Evolutionary conservation across 1,284 basidiomycete genomes (phyloP).

Genomic region (Melanopsichium pennsylvanicum): DNA sequence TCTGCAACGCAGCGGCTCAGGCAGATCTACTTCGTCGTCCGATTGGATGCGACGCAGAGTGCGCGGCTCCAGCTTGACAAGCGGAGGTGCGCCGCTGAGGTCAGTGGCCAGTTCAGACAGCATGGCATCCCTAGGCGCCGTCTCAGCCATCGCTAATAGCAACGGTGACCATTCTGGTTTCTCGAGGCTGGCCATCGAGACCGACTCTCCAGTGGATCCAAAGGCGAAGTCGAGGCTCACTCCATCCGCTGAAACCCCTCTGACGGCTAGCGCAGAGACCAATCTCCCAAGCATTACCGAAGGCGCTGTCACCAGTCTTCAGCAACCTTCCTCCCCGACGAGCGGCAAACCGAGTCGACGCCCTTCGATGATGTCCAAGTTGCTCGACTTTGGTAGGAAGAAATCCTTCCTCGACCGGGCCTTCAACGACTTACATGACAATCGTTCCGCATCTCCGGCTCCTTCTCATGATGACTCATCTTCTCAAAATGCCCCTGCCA

Average conservation of each 20-base stretch:
- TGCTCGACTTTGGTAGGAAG: slow-evolving; percentile 41
- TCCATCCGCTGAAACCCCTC: slow-evolving; percentile 5
- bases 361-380: slow-evolving; percentile 43
- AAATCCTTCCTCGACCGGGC: slow-evolving; percentile 35
- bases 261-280: slow-evolving; percentile 7
- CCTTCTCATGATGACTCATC: slow-evolving; percentile 9
- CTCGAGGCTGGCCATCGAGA: slow-evolving; percentile 5
- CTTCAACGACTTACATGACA: slow-evolving; percentile 10
- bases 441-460: slow-evolving; percentile 7
- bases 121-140: slow-evolving; percentile 19
- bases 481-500: slow-evolving; percentile 1
- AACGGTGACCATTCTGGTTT: slow-evolving; percentile 17
- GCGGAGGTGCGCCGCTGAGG: slow-evolving; percentile 9
- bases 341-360: slow-evolving; percentile 15
- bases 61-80: slow-evolving; percentile 21
- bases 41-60: slow-evolving; percentile 26
- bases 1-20: slow-evolving; percentile 25
- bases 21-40: slow-evolving; percentile 19
- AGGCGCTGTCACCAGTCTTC: slow-evolving; percentile 14
- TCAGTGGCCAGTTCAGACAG: slow-evolving; percentile 28
- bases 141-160: slow-evolving; percentile 8
- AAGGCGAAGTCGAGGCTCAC: not conserved
- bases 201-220: not conserved
- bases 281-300: slow-evolving; percentile 29
- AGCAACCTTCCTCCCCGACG: slow-evolving; percentile 13